Percentiles rank a stretch among this genome's conserved stretches.
phyloP scores from a whole-genome alignment of 164 flowering plant genomes.

The Amborella trichopoda region DNA sequence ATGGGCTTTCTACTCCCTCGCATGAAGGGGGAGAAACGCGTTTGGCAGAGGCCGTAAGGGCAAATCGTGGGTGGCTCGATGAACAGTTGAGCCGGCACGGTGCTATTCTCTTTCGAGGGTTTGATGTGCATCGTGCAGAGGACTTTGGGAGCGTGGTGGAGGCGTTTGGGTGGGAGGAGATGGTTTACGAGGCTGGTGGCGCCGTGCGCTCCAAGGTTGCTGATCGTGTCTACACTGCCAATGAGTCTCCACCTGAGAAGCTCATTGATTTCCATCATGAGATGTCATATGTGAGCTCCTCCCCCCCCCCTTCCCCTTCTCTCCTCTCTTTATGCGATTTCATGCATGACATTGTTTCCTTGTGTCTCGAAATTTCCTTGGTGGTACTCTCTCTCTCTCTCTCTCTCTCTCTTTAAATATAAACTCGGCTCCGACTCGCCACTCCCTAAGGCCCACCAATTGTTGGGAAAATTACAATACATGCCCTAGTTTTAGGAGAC shows the following conservation, averaged over 20 bases:
- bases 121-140: no score
- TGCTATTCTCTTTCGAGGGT: slow-evolving; percentile 6
- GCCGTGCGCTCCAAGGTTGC: slow-evolving; percentile 3
- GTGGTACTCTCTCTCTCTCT: not conserved
- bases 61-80: slow-evolving; percentile 3
- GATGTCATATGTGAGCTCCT: slow-evolving; percentile 9
- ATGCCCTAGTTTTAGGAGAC: no score
- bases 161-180: slow-evolving; percentile 10
- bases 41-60: slow-evolving; percentile 7
- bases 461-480: no score
- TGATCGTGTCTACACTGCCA: slow-evolving; percentile 7
- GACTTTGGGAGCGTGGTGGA: slow-evolving; percentile 9
- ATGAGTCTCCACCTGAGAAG: slow-evolving; percentile 5
- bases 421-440: no score
- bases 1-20: no score
- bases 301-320: no score
- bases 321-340: no score
- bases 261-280: slow-evolving; percentile 10
- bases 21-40: no score
- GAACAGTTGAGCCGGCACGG: slow-evolving; percentile 5
- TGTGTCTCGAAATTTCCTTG: no score
- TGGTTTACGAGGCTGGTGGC: slow-evolving; percentile 4
- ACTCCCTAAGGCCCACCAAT: no score
- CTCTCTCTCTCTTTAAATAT: no score
- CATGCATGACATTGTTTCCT: no score